phyloP scores from a whole-genome alignment of 1,284 basidiomycete genomes.

The Boletellus deceptivus region DNA sequence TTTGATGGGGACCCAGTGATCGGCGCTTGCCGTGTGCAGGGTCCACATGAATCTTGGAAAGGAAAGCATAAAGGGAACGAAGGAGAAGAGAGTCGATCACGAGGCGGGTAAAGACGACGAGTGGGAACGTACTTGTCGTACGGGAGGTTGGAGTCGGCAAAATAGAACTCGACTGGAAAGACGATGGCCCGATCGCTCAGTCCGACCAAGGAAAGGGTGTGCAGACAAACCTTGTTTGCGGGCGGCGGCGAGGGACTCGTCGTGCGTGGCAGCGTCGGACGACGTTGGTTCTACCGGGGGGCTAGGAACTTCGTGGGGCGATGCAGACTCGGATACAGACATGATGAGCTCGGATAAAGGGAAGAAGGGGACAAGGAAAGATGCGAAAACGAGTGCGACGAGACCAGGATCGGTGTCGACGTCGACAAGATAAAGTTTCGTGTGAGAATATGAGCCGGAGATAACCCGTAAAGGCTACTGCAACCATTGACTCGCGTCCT shows the following conservation, averaged over 20 bases:
- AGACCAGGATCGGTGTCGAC: too few relatives aligned
- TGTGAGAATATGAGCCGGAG: too few relatives aligned
- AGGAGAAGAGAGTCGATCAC: neutral
- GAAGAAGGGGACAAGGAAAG: neutral
- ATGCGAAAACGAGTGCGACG: neutral
- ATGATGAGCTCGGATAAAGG: slow-evolving; percentile 14
- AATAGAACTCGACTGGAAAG: slow-evolving; percentile 92
- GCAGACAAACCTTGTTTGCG: slow-evolving; percentile 25
- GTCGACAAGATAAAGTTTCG: too few relatives aligned
- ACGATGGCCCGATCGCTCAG: neutral
- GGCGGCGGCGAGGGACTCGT: slow-evolving; percentile 18
- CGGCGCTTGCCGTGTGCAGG: slow-evolving; percentile 69
- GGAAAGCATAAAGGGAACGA: neutral
- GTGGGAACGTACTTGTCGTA: slow-evolving; percentile 74
- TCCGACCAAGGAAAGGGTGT: neutral
- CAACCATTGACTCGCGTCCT: too few relatives aligned
- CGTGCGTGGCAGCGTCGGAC: slow-evolving; percentile 1
- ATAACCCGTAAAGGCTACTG: too few relatives aligned
- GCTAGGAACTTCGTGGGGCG: slow-evolving; percentile 1
- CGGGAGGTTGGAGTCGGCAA: slow-evolving; percentile 94
- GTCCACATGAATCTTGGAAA: slow-evolving; percentile 90
- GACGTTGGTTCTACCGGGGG: slow-evolving; percentile 1
- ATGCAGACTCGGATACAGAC: slow-evolving; percentile 18
- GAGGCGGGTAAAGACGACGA: neutral
- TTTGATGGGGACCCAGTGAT: slow-evolving; percentile 91